phyloP scores from a whole-genome alignment of 768 basidiomycete genomes.

The Hygrocybe coccinea region DNA sequence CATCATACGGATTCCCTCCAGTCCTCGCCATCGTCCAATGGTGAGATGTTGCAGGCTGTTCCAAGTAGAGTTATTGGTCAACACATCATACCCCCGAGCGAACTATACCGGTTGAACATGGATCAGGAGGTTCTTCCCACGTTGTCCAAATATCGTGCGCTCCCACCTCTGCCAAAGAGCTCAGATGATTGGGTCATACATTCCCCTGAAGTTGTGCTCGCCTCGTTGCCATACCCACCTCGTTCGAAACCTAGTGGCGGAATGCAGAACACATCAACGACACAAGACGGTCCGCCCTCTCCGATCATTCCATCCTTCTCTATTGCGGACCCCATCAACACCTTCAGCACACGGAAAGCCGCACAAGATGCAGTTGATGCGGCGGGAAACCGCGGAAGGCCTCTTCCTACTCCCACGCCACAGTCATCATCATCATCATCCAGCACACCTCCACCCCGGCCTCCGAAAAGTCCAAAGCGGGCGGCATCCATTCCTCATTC shows the following conservation, averaged over 20 bases:
- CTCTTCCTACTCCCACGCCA: background rate
- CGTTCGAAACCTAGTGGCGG: background rate
- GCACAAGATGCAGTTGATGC: constrained; percentile 6
- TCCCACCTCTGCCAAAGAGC: background rate
- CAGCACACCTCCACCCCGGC: background rate
- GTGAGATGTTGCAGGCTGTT: constrained; percentile 36
- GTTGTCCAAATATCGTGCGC: background rate
- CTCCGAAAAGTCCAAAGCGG: background rate
- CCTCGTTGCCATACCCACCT: constrained; percentile 39
- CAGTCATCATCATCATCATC: background rate
- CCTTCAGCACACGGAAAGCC: constrained; percentile 30
- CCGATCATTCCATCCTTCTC: constrained; percentile 51
- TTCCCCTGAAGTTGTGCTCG: constrained; percentile 8
- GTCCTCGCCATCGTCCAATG: constrained; percentile 56
- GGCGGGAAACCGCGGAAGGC: constrained; percentile 6
- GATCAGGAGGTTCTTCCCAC: constrained; percentile 11
- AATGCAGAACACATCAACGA: background rate
- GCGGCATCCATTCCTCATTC: background rate
- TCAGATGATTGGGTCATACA: background rate
- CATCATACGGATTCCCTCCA: constrained; percentile 38
- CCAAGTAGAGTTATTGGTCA: constrained; percentile 33
- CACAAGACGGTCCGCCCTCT: constrained; percentile 20
- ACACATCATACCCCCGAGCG: constrained; percentile 54
- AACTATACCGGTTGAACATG: constrained; percentile 42
- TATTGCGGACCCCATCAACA: constrained; percentile 41